Conservation (phyloP, 202 grass and related monocot species). For the Zizania palustris region DNA sequence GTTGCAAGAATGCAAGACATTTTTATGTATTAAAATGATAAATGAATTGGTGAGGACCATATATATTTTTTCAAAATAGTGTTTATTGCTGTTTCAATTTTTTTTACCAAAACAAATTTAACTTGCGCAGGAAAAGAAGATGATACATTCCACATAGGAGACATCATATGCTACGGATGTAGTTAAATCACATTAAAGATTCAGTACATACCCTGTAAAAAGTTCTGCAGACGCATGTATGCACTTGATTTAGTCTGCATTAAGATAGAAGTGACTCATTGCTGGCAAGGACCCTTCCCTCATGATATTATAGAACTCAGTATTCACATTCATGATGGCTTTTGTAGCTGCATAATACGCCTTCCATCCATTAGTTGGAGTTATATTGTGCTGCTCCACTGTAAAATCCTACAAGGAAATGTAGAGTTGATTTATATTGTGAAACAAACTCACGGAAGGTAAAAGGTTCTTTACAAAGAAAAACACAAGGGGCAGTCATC, state of each 20-base stretch:
- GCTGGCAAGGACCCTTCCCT: constrained; percentile 78
- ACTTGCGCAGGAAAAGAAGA: not conserved
- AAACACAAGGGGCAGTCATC: not conserved
- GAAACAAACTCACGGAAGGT: not conserved
- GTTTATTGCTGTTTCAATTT: not conserved
- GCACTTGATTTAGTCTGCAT: constrained; percentile 85
- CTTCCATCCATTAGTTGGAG: constrained; percentile 90
- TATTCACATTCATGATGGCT: constrained; percentile 82
- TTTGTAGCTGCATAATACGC: constrained; percentile 92
- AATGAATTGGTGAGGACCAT: not conserved
- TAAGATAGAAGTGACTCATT: constrained; percentile 91
- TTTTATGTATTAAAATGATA: not conserved
- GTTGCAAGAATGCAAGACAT: constrained; percentile 9
- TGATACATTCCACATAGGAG: not conserved
- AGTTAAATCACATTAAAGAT: not conserved
- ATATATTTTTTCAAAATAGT: not conserved
- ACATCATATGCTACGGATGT: not conserved
- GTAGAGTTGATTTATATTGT: constrained; percentile 33
- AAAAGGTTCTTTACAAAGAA: constrained; percentile 8
- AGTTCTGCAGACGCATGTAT: constrained; percentile 77
- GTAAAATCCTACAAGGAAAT: constrained; percentile 81
- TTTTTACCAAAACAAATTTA: not conserved
- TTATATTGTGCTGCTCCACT: constrained; percentile 71
- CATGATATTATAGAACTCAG: constrained; percentile 91
- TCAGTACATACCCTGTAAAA: constrained; percentile 76